Percentiles rank a stretch among this genome's conserved stretches.
Conservation (phyloP, 106 monocot genomes). For the Dendrobium chrysotoxum region DNA sequence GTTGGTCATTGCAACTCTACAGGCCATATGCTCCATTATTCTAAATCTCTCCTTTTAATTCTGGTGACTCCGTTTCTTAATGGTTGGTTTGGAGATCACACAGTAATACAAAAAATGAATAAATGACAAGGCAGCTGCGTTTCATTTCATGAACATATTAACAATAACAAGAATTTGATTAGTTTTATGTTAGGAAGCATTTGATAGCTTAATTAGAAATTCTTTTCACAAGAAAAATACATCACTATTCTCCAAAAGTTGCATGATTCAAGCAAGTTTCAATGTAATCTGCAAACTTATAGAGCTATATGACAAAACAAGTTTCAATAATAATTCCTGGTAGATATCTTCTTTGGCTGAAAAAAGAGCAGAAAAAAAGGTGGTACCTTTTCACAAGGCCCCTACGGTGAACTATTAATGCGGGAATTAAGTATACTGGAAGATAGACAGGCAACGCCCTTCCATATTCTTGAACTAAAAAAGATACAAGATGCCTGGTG, state of each 20-base stretch:
- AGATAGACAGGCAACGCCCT: constrained; percentile 95
- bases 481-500: constrained; percentile 54
- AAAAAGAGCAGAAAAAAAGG: background rate
- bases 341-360: background rate
- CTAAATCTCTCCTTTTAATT: background rate
- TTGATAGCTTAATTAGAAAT: background rate
- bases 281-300: background rate
- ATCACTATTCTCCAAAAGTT: background rate
- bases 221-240: background rate
- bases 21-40: background rate
- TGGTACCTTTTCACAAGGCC: constrained; percentile 79
- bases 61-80: background rate
- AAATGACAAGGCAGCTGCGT: background rate
- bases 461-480: constrained; percentile 83
- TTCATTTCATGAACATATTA: too few species aligned
- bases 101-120: background rate
- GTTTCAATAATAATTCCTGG: background rate
- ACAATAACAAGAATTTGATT: too few species aligned
- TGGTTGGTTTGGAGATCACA: background rate
- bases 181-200: too few species aligned
- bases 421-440: constrained; percentile 93
- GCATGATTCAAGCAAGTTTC: background rate
- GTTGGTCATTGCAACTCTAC: background rate
- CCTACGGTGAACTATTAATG: constrained; percentile 85
- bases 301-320: background rate